A percentile compares a stretch with the other conserved stretches of the same genome.
phyloP scores from a whole-genome alignment of 2,329 filamentous ascomycete species.

The Apiospora sp. region DNA sequence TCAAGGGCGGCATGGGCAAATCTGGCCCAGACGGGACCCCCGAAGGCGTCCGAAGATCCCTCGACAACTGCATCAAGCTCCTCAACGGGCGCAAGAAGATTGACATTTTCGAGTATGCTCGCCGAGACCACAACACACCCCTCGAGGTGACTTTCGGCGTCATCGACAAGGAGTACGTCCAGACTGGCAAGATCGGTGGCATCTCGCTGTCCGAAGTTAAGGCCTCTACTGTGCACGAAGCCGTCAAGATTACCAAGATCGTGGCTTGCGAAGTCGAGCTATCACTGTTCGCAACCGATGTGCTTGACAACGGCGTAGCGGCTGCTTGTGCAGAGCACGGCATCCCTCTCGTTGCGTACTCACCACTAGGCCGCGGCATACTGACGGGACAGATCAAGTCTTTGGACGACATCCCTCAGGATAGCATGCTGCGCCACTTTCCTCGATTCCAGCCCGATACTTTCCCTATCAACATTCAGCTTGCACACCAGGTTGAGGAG shows the following conservation, averaged over 20 bases:
- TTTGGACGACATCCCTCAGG: constrained; percentile 61
- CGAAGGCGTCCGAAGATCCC: constrained; percentile 54
- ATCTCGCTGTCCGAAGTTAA: constrained; percentile 51
- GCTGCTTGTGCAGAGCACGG: constrained; percentile 65
- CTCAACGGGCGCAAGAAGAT: constrained; percentile 56
- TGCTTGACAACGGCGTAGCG: constrained; percentile 41
- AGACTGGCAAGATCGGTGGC: constrained; percentile 50
- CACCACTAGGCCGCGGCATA: constrained; percentile 70
- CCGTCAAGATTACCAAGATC: constrained; percentile 45
- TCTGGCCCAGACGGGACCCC: constrained; percentile 54
- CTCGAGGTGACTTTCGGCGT: constrained; percentile 45
- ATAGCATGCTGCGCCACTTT: constrained; percentile 52
- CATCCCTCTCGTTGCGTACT: constrained; percentile 77
- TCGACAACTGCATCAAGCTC: constrained; percentile 56
- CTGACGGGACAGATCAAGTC: constrained; percentile 61
- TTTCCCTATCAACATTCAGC: constrained; percentile 69
- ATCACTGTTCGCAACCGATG: constrained; percentile 41
- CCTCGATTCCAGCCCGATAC: constrained; percentile 70
- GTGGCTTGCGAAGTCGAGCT: constrained; percentile 50
- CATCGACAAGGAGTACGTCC: constrained; percentile 47
- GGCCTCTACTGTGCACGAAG: constrained; percentile 48
- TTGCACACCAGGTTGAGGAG: constrained; percentile 64
- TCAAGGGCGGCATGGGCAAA: constrained; percentile 60
- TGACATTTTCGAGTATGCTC: constrained; percentile 62
- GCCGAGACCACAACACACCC: constrained; percentile 53